Conservation (phyloP, 768 basidiomycete genomes). For the Mycena capillaripes region DNA sequence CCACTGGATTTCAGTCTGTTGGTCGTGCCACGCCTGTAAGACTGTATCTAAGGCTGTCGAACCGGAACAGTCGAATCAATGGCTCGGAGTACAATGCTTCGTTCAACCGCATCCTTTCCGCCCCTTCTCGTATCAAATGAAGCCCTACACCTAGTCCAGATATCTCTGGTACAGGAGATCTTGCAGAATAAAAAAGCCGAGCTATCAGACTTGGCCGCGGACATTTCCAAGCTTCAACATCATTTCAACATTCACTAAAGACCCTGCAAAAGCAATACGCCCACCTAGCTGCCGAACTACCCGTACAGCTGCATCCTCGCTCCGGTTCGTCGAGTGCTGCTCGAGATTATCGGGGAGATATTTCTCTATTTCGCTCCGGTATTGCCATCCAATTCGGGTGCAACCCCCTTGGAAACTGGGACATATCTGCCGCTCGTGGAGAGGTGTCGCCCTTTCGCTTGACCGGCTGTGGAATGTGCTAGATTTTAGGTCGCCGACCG, state of each 20-base stretch:
- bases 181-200: not conserved
- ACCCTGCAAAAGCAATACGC: not conserved
- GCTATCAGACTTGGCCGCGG: not conserved
- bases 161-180: not conserved
- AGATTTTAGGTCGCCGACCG: not conserved
- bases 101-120: not conserved
- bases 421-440: constrained; percentile 20
- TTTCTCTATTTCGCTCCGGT: constrained; percentile 9
- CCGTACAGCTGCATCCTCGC: not conserved
- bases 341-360: constrained; percentile 14
- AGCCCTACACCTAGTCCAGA: not conserved
- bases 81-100: no score
- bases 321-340: not conserved
- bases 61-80: no score
- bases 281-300: not conserved
- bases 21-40: no score
- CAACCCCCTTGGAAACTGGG: constrained; percentile 15
- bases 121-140: constrained; percentile 5
- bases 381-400: not conserved
- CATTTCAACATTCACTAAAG: not conserved
- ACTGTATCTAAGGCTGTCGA: no score
- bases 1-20: no score
- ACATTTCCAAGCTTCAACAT: not conserved
- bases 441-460: constrained; percentile 8
- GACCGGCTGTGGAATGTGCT: constrained; percentile 2